A percentile compares a stretch with the other conserved stretches of the same genome.
phyloP scores from a whole-genome alignment of 192 early-diverging fungal species.

The Podila horticola region DNA sequence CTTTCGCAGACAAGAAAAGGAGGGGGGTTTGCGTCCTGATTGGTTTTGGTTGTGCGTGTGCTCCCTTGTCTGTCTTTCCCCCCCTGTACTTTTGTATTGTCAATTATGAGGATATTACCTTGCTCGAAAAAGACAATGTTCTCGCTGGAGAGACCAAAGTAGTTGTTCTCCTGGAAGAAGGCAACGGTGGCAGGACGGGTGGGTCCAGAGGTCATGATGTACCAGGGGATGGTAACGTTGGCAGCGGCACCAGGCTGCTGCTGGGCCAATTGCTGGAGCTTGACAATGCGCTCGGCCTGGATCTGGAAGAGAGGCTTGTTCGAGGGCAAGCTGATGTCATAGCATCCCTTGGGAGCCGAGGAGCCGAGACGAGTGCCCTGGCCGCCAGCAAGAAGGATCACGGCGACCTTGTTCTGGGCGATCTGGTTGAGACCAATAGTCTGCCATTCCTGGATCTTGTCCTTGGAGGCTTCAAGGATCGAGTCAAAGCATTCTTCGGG shows the following conservation, averaged over 20 bases:
- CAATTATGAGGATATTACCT: slow-evolving; percentile 53
- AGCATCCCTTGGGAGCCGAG: slow-evolving; percentile 91
- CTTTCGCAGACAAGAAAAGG: too few relatives aligned
- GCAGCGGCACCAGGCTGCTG: slow-evolving; percentile 40
- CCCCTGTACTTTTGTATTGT: too few relatives aligned
- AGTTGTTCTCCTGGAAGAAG: slow-evolving; percentile 84
- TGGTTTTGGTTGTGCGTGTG: too few relatives aligned
- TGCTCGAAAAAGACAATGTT: slow-evolving; percentile 98
- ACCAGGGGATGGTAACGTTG: slow-evolving; percentile 92
- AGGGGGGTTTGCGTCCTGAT: too few relatives aligned
- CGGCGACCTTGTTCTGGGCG: slow-evolving; percentile 88
- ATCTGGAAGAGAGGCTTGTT: slow-evolving; percentile 91
- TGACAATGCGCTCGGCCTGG: slow-evolving; percentile 93
- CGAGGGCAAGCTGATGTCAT: slow-evolving; percentile 92
- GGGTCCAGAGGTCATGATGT: slow-evolving; percentile 98
- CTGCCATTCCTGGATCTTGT: slow-evolving; percentile 73
- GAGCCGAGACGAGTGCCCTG: slow-evolving; percentile 89
- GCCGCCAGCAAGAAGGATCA: slow-evolving; percentile 93
- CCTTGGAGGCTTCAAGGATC: slow-evolving; percentile 60
- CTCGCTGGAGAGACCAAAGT: slow-evolving; percentile 86
- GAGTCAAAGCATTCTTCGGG: slow-evolving; percentile 77
- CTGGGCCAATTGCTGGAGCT: slow-evolving; percentile 77
- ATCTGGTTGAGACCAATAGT: slow-evolving; percentile 82
- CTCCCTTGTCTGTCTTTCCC: too few relatives aligned
- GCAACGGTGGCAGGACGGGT: slow-evolving; percentile 81